phyloP scores from a whole-genome alignment of 345 rosid species.

The Eucalyptus regnans region DNA sequence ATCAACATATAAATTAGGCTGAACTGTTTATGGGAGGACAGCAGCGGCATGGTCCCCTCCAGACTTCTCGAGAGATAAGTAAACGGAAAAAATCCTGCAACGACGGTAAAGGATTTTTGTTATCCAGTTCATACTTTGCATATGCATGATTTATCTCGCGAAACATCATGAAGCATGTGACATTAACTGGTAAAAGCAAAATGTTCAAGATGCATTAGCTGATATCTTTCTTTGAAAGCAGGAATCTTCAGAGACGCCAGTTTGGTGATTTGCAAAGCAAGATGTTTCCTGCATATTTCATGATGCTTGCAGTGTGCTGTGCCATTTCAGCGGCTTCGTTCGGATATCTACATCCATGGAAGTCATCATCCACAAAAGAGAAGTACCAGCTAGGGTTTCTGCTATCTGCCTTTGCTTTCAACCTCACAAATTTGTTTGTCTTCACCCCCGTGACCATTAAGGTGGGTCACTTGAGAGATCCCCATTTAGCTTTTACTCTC shows the following conservation, averaged over 20 bases:
- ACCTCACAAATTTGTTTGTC: slow-evolving; percentile 74
- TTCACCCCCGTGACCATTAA: slow-evolving; percentile 91
- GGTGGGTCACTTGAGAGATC: slow-evolving; percentile 16
- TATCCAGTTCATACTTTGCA: neutral
- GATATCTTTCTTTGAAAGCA: neutral
- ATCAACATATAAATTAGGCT: neutral
- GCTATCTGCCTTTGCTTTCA: slow-evolving; percentile 65
- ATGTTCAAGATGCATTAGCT: neutral
- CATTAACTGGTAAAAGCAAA: neutral
- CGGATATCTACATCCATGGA: slow-evolving; percentile 93
- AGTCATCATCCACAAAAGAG: slow-evolving; percentile 53
- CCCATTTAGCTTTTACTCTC: neutral
- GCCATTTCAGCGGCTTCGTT: slow-evolving; percentile 56
- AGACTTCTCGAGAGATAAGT: neutral
- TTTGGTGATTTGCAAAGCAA: slow-evolving; percentile 91
- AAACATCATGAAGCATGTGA: neutral
- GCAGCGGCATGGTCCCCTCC: neutral
- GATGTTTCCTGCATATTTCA: slow-evolving; percentile 96
- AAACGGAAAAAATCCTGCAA: no score
- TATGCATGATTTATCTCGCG: neutral
- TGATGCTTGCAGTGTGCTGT: slow-evolving; percentile 63
- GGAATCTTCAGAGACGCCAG: slow-evolving; percentile 90
- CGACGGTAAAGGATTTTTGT: neutral
- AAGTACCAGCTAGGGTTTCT: slow-evolving; percentile 93
- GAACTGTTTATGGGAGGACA: neutral